These are phyloP conservation scores for Arabidopsis arenosa DNA, from an alignment of 345 rosid species.

Conservation along the genomic window DNA sequence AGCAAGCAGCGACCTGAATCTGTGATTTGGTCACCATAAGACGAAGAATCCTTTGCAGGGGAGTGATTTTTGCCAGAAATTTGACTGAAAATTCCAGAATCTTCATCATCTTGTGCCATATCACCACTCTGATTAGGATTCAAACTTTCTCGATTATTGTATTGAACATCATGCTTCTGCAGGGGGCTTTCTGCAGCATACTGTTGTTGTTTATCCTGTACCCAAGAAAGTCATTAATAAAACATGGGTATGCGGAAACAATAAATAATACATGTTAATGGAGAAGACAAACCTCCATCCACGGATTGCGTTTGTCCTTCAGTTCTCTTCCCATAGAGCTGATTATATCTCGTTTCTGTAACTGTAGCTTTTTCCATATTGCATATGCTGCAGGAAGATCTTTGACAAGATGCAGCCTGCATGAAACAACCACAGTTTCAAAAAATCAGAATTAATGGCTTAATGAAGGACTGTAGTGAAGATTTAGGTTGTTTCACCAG, in stretches of 20 bases:
- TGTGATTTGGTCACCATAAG: constrained; percentile 35
- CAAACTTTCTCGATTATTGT: constrained; percentile 44
- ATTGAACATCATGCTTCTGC: constrained; percentile 43
- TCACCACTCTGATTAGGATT: constrained; percentile 45
- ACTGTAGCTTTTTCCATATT: constrained; percentile 65
- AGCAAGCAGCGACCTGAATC: constrained; percentile 42
- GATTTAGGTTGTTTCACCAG: constrained; percentile 22
- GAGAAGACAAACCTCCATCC: constrained; percentile 56
- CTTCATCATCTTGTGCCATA: constrained; percentile 42
- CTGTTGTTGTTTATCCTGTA: constrained; percentile 51
- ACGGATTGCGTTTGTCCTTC: constrained; percentile 49
- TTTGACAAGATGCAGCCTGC: constrained; percentile 72
- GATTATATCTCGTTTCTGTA: constrained; percentile 53
- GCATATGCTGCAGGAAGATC: constrained; percentile 79
- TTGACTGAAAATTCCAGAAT: constrained; percentile 45
- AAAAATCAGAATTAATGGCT: constrained; percentile 25
- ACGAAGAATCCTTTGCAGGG: constrained; percentile 28
- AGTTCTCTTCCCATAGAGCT: constrained; percentile 70
- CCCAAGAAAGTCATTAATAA: constrained; percentile 4
- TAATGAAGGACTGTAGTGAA: constrained; percentile 13
- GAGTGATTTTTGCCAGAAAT: constrained; percentile 25
- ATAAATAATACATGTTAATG: background rate
- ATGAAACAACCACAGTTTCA: constrained; percentile 28
- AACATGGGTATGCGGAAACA: constrained; percentile 11
- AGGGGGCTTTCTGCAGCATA: constrained; percentile 39